phyloP scores from a whole-genome alignment of 371 early-diverging fungal species.

The Mortierella polycephala region DNA sequence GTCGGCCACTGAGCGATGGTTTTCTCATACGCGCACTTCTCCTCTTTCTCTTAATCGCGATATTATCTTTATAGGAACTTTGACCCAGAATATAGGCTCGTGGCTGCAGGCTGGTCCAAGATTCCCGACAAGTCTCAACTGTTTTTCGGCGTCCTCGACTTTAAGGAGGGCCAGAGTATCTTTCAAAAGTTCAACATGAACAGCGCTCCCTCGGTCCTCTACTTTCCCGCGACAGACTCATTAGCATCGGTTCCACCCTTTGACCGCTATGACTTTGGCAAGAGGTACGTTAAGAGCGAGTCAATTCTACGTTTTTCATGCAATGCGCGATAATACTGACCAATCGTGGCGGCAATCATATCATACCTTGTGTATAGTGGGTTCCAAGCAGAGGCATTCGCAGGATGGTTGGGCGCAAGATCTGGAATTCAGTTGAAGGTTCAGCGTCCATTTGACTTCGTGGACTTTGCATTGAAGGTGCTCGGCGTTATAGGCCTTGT shows the following conservation, averaged over 20 bases:
- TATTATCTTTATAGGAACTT: slow-evolving; percentile 65
- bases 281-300: slow-evolving; percentile 12
- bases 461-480: slow-evolving; percentile 54
- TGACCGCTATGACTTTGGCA: slow-evolving; percentile 34
- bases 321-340: too few species aligned
- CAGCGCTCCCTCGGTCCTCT: slow-evolving; percentile 75
- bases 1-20: too few species aligned
- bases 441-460: slow-evolving; percentile 59
- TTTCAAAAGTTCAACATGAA: slow-evolving; percentile 69
- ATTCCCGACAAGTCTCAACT: slow-evolving; percentile 57
- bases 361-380: slow-evolving; percentile 57
- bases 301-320: too few species aligned
- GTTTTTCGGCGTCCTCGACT: slow-evolving; percentile 80
- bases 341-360: too few species aligned
- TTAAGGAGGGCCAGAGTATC: slow-evolving; percentile 69
- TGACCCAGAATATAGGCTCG: slow-evolving; percentile 73
- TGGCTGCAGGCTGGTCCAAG: slow-evolving; percentile 66
- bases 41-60: neutral
- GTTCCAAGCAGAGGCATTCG: slow-evolving; percentile 73
- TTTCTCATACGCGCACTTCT: neutral
- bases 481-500: slow-evolving; percentile 57
- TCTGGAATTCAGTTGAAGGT: slow-evolving; percentile 58
- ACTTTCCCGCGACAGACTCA: slow-evolving; percentile 70
- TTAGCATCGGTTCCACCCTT: neutral
- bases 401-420: slow-evolving; percentile 63